phyloP scores from a whole-genome alignment of 805 yeast species.

The Yamadazyma paraphyllophila region DNA sequence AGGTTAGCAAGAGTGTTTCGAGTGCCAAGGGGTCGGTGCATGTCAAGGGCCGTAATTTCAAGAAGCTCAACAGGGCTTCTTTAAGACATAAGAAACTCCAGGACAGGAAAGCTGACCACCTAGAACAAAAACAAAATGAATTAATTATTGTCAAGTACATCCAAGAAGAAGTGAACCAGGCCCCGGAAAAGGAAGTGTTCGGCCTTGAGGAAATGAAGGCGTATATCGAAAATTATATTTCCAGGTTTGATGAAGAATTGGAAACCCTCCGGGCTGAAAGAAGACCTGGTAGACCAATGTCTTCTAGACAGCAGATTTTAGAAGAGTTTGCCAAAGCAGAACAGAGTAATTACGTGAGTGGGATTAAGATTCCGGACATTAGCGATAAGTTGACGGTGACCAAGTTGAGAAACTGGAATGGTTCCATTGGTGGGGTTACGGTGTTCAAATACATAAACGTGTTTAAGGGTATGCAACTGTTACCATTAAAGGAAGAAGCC shows the following conservation, averaged over 20 bases:
- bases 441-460: conserved; percentile 51
- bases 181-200: conserved; percentile 33
- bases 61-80: conserved; percentile 81
- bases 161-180: conserved; percentile 32
- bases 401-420: conserved; percentile 72
- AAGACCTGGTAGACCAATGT: conserved; percentile 85
- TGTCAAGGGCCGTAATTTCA: conserved; percentile 86
- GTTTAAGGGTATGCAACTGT: conserved; percentile 24
- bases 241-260: conserved; percentile 75
- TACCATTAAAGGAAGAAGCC: conserved; percentile 22
- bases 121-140: conserved; percentile 60
- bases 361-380: conserved; percentile 71
- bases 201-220: conserved; percentile 56
- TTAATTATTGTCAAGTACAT: conserved; percentile 58
- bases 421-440: conserved; percentile 74
- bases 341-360: conserved; percentile 59
- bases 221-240: conserved; percentile 60
- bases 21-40: conserved; percentile 63
- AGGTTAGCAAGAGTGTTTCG: conserved; percentile 60
- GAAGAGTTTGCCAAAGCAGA: conserved; percentile 65
- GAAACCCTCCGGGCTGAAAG: conserved; percentile 57
- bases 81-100: conserved; percentile 73
- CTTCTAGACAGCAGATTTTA: conserved; percentile 64
- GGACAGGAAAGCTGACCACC: conserved; percentile 53
- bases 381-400: conserved; percentile 57